These are phyloP conservation scores for slime mould (Dictyostelium discoideum) DNA, from an alignment of 78 protist genomes.

Conservation along the genomic window DNA sequence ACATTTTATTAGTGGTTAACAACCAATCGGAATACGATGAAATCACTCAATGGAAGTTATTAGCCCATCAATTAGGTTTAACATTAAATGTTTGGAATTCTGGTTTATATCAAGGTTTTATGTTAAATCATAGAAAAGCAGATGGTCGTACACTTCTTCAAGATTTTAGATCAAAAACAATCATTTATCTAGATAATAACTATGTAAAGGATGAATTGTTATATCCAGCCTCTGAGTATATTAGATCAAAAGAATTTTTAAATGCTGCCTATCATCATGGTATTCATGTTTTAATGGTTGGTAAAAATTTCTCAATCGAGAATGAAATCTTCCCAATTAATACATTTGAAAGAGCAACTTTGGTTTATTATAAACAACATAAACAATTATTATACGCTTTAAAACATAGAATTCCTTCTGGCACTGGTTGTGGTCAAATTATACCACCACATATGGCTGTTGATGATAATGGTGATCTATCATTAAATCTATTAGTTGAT, in stretches of 20 bases:
- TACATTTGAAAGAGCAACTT: constrained; percentile 1
- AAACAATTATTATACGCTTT: constrained; percentile 8
- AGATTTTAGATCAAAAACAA: constrained; percentile 42
- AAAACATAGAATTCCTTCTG: constrained; percentile 31
- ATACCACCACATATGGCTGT: constrained; percentile 11
- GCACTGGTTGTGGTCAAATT: constrained; percentile 2
- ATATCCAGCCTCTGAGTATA: constrained; percentile 9
- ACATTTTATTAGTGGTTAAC: constrained; percentile 35
- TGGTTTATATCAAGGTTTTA: constrained; percentile 39
- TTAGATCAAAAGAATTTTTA: constrained; percentile 38
- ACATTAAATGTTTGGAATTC: constrained; percentile 59
- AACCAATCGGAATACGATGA: constrained; percentile 60
- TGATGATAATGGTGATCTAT: background rate
- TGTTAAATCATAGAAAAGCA: background rate
- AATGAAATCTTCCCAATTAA: constrained; percentile 7
- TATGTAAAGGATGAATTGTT: constrained; percentile 49
- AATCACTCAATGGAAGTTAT: constrained; percentile 37
- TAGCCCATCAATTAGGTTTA: background rate
- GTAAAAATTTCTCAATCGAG: background rate
- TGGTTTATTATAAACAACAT: constrained; percentile 3
- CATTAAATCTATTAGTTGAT: background rate
- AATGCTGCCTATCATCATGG: constrained; percentile 59
- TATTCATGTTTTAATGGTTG: constrained; percentile 32
- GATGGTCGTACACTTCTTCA: constrained; percentile 43
- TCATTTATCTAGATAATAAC: constrained; percentile 47